Evolutionary conservation across 2,329 filamentous ascomycete species (phyloP), one percentile per base, ranked within the genome.

Genomic region (Diaporthe amygdali): DNA sequence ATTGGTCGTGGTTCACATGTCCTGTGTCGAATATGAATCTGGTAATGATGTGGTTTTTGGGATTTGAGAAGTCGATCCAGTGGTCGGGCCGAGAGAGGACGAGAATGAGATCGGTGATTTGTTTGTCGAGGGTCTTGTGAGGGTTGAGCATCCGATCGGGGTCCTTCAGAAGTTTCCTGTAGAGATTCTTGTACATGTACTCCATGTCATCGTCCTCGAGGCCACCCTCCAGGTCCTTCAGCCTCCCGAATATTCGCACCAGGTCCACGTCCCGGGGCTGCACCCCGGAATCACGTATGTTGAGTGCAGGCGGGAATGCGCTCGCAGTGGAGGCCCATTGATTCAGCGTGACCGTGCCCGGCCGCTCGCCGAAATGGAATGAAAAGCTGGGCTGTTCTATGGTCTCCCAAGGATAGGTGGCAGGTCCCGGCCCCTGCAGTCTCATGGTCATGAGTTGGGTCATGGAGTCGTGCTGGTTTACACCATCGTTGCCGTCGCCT

Each of bases 361-460:
- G 89, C 27, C 88, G 85, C 63, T 84, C 83, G 15, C 93, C 93
- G 79, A 90, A 92, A 74, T 87, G 88, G 78, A 92, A 93, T 0
- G 90, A 86, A 79, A 91, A 90, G 78, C 91, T 93, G 5, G 93
- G 93, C 76, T 94, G 92, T 77, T 95, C 93, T 32, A 94, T 83
- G 1, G 92, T 91, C 73, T 92, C 88, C 92, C 91, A 94, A 2
- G 91, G 91, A 71, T 84, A 79, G 3, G 79, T 77, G 54, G 87
- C 82, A 20, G 81, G 76, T 5, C 82, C 82, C 0, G 79, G 76
- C 4, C 84, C 84, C 70, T 84, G 81, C 17, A 87, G 81, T 32
- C 84, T 82, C 77, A 90, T 79, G 2, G 87, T 89, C 84, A 89
- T 89, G 75, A 90, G 84, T 79, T 89, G 86, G 10, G 83, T 85